Evolutionary conservation across 352 stramenopile genomes (phyloP), one percentile per base, ranked within the genome.

Genomic region (Pelagophyceae sp.): DNA sequence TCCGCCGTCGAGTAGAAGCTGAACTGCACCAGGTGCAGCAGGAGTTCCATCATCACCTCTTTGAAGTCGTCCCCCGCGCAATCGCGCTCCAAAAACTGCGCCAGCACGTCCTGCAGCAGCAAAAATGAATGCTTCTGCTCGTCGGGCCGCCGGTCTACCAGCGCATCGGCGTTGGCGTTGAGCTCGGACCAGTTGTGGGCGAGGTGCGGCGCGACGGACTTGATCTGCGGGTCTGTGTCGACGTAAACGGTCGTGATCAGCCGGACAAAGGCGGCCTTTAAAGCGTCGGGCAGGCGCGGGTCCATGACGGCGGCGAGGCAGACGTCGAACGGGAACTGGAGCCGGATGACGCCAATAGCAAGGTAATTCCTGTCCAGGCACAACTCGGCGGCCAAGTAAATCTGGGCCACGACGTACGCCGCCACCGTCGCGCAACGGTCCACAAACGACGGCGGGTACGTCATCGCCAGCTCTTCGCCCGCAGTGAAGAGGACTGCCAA

Each of bases 361-460:
- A 83, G 54, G 72, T 83, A 83, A 54, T 83, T 83, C 15, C 80
- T 71, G 64, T 83, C 80, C 19, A 83, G 67, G 72, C 80, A 83
- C 58, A 82, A 75, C 58, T 83, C 78, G 40, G 80, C 80, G 35
- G 51, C 75, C 3, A 83, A 50, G 72, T 82, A 82, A 31, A 83
- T 72, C 37, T 83, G 78, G 0, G 80, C 71, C 17, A 81, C 71
- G 64, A 83, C 81, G 72, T 81, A 83, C 72, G 80, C 58, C 17
- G 79, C 76, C 23, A 83, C 65, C 35, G 38, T n/a, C n/a, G n/a
- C n/a, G n/a, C n/a, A n/a, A n/a, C n/a, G n/a, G n/a, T n/a, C n/a
- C n/a, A n/a, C n/a, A n/a, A n/a, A n/a, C n/a, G n/a, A n/a, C n/a
- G n/a, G n/a, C n/a, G n/a, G n/a, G n/a, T n/a, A n/a, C n/a, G n/a